Evolutionary conservation across 2,329 filamentous ascomycete genomes (phyloP), one percentile per base, ranked within the genome.

Genomic region (Fusarium penzigii): DNA sequence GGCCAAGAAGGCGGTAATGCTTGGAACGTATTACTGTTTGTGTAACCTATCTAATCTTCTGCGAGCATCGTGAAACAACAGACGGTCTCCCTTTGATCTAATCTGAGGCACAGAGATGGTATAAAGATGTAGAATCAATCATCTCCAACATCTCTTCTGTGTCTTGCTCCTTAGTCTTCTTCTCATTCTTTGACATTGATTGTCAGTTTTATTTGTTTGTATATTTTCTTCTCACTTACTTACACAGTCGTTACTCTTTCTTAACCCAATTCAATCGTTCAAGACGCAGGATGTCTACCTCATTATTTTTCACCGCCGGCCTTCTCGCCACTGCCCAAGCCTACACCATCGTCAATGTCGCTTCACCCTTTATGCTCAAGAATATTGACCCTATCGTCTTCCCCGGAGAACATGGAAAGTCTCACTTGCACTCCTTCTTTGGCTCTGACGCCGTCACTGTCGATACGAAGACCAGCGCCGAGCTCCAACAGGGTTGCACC

Each of bases 401-500:
- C 46, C 68, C 68, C 1, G 65, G 69, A 10, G 45, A 63, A 50
- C 64, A 71, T 46, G 46, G 42, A 44, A 65, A 64, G 58, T 68
- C 68, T 13, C 70, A 71, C 42, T 38, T 72, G 51, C 70, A 72
- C 59, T 67, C 67, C 10, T 71, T 70, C 57, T 72, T 72, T 52
- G 70, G 70, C 39, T 71, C 68, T 44, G 69, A 71, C 41, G 61
- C 56, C 1, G 58, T 64, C 0, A 72, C 66, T 2, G 55, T 63
- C 53, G 55, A 64, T 54, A 68, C 68, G 16, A 66, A 60, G 29
- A 65, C 65, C 7, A 63, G 55, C 32, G 61, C 58, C 2, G 64
- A 57, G 49, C 67, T 79, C 1, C 74, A 75, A 39, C 57, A 63
- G 3, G 76, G 76, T 9, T 79, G 76, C 67, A 72, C 75, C 10